Conservation (phyloP, 768 basidiomycete species). For the Hortiboletus campestris region DNA sequence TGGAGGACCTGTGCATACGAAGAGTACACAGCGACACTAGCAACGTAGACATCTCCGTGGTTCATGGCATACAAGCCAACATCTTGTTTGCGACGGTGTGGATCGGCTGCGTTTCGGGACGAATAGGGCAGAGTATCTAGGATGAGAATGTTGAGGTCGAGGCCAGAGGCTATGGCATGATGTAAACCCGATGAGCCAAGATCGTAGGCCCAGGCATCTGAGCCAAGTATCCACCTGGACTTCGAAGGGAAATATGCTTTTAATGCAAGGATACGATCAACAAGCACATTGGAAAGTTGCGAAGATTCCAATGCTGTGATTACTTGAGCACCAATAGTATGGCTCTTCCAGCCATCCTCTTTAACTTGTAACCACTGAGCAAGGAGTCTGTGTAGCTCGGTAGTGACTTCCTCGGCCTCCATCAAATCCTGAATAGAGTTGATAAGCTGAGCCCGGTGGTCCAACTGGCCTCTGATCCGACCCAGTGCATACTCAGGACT, state of each 20-base stretch:
- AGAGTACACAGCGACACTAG: conserved; percentile 92
- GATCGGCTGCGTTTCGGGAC: conserved; percentile 63
- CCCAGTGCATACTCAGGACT: conserved; percentile 96
- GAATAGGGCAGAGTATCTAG: conserved; percentile 93
- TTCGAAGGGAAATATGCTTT: conserved; percentile 60
- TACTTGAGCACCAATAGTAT: conserved; percentile 56
- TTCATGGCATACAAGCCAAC: conserved; percentile 98
- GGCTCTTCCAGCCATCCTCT: conserved; percentile 67
- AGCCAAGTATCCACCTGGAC: conserved; percentile 96
- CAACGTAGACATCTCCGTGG: conserved; percentile 94
- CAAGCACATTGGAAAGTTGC: conserved; percentile 40
- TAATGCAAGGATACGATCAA: conserved; percentile 56
- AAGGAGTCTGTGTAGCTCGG: conserved; percentile 67
- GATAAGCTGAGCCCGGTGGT: conserved; percentile 68
- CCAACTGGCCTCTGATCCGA: conserved; percentile 79
- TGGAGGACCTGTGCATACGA: conserved; percentile 95
- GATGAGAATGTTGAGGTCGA: conserved; percentile 93
- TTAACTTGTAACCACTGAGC: conserved; percentile 78
- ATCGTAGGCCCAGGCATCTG: conserved; percentile 98
- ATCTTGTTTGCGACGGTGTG: conserved; percentile 86
- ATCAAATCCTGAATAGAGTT: conserved; percentile 65
- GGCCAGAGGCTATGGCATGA: conserved; percentile 86
- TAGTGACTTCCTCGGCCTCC: conserved; percentile 43
- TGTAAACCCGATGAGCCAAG: conserved; percentile 94
- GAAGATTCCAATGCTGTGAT: conserved; percentile 46